Evolutionary conservation across 1,139 yeast species (phyloP).

Genomic region (Arxiozyma heterogenica): DNA sequence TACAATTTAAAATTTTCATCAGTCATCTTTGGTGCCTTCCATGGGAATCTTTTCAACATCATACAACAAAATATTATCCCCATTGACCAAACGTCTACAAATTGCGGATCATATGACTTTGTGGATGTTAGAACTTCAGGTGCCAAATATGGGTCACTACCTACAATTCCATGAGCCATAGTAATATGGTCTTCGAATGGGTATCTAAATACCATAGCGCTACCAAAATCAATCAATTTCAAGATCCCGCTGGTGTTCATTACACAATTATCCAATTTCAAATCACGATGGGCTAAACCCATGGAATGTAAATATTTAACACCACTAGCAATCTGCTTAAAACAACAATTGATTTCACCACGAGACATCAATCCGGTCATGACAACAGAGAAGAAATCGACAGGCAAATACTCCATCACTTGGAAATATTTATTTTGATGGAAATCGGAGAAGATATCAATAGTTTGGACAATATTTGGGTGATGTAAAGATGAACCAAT

Average conservation of each 20-base stretch:
- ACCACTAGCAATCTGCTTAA: constrained; percentile 79
- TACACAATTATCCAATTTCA: constrained; percentile 91
- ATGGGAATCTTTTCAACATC: constrained; percentile 89
- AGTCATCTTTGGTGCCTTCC: constrained; percentile 87
- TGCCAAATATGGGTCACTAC: constrained; percentile 95
- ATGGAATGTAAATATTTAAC: constrained; percentile 74
- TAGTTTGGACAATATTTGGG: constrained; percentile 86
- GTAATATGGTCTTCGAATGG: constrained; percentile 77
- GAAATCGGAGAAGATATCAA: constrained; percentile 61
- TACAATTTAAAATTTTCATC: constrained; percentile 74
- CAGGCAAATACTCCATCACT: constrained; percentile 96
- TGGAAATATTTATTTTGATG: constrained; percentile 84
- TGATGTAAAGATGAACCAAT: constrained; percentile 93
- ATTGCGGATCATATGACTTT: constrained; percentile 78
- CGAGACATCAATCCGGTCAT: constrained; percentile 92
- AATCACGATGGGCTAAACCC: constrained; percentile 93
- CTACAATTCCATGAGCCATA: constrained; percentile 87
- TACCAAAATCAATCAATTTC: constrained; percentile 91
- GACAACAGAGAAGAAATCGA: constrained; percentile 92
- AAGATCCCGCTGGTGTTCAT: constrained; percentile 77
- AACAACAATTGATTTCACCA: constrained; percentile 79
- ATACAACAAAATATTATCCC: constrained; percentile 95
- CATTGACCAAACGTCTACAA: constrained; percentile 91
- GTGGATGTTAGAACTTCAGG: constrained; percentile 77
- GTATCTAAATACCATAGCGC: constrained; percentile 87